Percentiles rank a stretch among this genome's conserved stretches.
Conservation (phyloP, 1,139 yeast genomes). For the Suhomyces ambrosiae region DNA sequence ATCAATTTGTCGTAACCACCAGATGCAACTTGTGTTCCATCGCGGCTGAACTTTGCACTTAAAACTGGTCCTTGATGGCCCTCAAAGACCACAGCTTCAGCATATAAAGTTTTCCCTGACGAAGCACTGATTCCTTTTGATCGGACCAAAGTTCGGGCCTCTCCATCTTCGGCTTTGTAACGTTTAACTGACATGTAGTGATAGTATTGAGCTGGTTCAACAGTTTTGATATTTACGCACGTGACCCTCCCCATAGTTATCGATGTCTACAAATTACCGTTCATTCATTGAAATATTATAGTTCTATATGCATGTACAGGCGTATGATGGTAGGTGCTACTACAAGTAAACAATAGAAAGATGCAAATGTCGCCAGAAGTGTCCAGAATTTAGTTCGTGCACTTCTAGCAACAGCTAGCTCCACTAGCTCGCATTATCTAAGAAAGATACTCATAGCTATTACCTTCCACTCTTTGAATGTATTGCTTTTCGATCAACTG, state of each 20-base stretch:
- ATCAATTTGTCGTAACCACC: slow-evolving; percentile 55
- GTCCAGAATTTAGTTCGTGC: too few relatives aligned
- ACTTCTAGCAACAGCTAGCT: too few relatives aligned
- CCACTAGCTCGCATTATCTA: slow-evolving; percentile 25
- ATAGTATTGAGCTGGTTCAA: neutral
- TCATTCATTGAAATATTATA: too few relatives aligned
- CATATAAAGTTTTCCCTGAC: slow-evolving; percentile 14
- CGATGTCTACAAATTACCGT: too few relatives aligned
- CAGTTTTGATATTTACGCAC: neutral
- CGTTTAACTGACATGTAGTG: slow-evolving; percentile 26
- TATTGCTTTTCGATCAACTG: slow-evolving; percentile 85
- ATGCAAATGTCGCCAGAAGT: too few relatives aligned
- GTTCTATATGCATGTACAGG: too few relatives aligned
- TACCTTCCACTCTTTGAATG: slow-evolving; percentile 73
- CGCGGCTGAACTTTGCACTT: slow-evolving; percentile 43
- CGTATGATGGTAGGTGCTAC: too few relatives aligned
- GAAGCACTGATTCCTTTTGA: slow-evolving; percentile 3
- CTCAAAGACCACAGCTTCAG: slow-evolving; percentile 31
- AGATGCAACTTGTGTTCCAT: slow-evolving; percentile 50
- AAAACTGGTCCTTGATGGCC: slow-evolving; percentile 56
- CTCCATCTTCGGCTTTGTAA: slow-evolving; percentile 17
- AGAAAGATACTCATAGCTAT: slow-evolving; percentile 80
- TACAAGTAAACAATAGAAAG: too few relatives aligned
- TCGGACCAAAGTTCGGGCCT: slow-evolving; percentile 3
- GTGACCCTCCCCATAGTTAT: neutral